These are phyloP conservation scores for Phytophthora tentaculata DNA, from an alignment of 352 stramenopile species.

Conservation along the genomic window DNA sequence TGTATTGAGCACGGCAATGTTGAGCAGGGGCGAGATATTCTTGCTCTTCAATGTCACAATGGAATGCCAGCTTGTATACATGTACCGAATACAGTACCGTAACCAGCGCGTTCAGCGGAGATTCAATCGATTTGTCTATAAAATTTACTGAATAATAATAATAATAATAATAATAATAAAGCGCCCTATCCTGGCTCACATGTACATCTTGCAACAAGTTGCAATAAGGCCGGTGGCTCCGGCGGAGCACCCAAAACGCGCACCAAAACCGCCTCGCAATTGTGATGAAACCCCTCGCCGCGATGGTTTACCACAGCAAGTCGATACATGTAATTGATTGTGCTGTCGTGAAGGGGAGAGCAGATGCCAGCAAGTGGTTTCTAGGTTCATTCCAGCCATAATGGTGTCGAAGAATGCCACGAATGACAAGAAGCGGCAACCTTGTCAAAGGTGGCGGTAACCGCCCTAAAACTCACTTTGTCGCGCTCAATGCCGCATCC, in stretches of 20 bases:
- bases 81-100: no score
- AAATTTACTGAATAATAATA: no score
- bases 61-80: constrained; percentile 1
- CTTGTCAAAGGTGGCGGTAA: background rate
- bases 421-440: background rate
- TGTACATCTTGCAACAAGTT: no score
- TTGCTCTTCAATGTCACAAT: constrained; percentile 1
- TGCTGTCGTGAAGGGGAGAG: constrained; percentile 16
- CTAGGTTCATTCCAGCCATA: constrained; percentile 16
- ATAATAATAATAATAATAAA: no score
- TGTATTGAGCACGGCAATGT: constrained; percentile 4
- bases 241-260: no score
- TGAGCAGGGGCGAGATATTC: constrained; percentile 6
- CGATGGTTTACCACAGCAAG: constrained; percentile 19
- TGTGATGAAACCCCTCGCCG: constrained; percentile 1
- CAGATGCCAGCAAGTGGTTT: constrained; percentile 33
- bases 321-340: constrained; percentile 13
- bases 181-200: no score
- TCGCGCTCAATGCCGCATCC: background rate
- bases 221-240: no score
- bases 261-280: background rate
- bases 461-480: background rate
- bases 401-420: constrained; percentile 1
- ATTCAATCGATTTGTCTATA: constrained; percentile 7
- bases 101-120: background rate